These are phyloP conservation scores for Debaryomyces maramus DNA, from an alignment of 805 yeast genomes.

Conservation along the genomic window DNA sequence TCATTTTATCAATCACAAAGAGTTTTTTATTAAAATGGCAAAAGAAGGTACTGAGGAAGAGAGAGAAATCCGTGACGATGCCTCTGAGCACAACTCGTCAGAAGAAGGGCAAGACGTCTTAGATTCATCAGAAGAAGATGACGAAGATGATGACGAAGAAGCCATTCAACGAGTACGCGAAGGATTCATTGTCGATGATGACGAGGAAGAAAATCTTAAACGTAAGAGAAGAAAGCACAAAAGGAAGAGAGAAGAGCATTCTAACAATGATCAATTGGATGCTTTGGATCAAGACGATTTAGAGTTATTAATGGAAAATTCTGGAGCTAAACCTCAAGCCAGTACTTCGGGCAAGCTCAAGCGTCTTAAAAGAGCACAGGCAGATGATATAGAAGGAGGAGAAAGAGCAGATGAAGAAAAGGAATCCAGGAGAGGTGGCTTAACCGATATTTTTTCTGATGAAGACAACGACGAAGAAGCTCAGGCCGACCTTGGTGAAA, in stretches of 20 bases:
- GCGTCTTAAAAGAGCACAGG: conserved; percentile 74
- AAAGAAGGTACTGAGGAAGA: conserved; percentile 33
- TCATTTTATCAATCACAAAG: conserved; percentile 7
- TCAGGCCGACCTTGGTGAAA: conserved; percentile 34
- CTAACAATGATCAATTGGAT: conserved; percentile 49
- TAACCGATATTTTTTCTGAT: conserved; percentile 73
- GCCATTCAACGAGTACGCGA: conserved; percentile 81
- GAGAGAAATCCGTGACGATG: conserved; percentile 37
- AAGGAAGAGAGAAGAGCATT: conserved; percentile 34
- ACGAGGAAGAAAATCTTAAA: conserved; percentile 42
- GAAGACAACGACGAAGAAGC: conserved; percentile 27
- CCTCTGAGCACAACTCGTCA: conserved; percentile 29
- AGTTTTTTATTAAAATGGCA: conserved; percentile 23
- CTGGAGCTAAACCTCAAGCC: conserved; percentile 63
- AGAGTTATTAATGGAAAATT: conserved; percentile 85
- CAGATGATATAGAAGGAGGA: conserved; percentile 31
- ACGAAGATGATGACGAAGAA: conserved; percentile 83
- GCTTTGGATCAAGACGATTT: conserved; percentile 93
- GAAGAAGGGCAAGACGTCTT: conserved; percentile 41
- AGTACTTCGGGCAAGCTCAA: conserved; percentile 57
- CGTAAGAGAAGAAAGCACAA: conserved; percentile 35
- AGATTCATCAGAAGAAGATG: conserved; percentile 86
- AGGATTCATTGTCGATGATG: conserved; percentile 93
- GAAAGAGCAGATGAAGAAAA: conserved; percentile 18
- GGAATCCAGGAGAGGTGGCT: conserved; percentile 31